Evolutionary conservation across 148 eudicot genomes (phyloP), one percentile per base, ranked within the genome.

Genomic region (Heliamphora exappendiculata): DNA sequence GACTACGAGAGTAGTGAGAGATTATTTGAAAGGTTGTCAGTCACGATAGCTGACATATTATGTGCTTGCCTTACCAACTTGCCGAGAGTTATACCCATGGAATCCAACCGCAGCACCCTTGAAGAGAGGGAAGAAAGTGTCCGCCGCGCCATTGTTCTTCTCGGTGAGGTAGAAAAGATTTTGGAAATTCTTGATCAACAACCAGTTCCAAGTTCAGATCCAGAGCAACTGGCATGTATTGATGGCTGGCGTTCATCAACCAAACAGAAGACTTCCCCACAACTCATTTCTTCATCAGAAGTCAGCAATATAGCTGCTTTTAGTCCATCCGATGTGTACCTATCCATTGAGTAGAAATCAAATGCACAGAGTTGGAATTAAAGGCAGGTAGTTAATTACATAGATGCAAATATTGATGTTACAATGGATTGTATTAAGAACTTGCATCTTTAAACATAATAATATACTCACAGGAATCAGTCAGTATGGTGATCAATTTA

Each of bases 51-150:
- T 37, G 86, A 83, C 64, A 83, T 87, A 50, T 60, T 83, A 1
- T 70, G 82, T 16, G 85, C 88, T 67, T 85, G 85, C 54, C 82
- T 87, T 60, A 79, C 80, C 29, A 83, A 85, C 81, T 78, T 85
- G 44, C 67, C 65, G 11, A 74, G 53, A 16, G 85, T 79, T 19
- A 85, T 87, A 71, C 76, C 82, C 37, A 62, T 64, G 58, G 74
- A 83, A 67, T 87, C 88, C 78, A 83, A 85, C 41, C 71, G 76
- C 65, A 83, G 88, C 66, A 47, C 78, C 39, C 79, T 83, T 68
- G 90, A 87, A 74, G 83, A 77, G 65, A 85, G 85, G 50, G 90
- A 83, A 65, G 86, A 81, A 50, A 68, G 83, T 29, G 81, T 85
- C 36, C 83, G 82, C 39, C 6, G 50, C 29, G 82, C 84, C 1